Evolutionary conservation across 257 asterid genomes (phyloP).

Genomic region (Mitragyna speciosa): DNA sequence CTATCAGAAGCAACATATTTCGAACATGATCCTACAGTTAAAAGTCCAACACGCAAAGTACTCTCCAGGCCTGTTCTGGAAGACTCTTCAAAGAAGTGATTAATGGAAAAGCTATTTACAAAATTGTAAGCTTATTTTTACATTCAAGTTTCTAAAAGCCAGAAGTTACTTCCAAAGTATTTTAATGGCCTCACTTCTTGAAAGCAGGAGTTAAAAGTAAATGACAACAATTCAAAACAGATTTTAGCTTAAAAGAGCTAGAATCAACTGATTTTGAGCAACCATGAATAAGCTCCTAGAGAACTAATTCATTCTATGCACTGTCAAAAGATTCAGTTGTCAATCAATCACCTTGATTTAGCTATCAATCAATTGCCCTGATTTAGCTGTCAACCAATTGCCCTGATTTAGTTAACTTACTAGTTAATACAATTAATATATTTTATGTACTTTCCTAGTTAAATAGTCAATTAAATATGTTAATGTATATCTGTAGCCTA

Average conservation of each 20-base stretch:
- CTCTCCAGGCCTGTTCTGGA: not conserved
- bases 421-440: too few species aligned
- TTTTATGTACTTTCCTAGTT: too few species aligned
- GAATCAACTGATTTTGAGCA: not conserved
- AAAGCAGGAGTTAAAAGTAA: not conserved
- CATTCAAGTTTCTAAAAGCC: not conserved
- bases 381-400: too few species aligned
- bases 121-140: not conserved
- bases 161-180: not conserved
- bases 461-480: too few species aligned
- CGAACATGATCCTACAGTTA: not conserved
- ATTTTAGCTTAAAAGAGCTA: not conserved
- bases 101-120: not conserved
- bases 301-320: not conserved
- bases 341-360: too few species aligned
- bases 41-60: not conserved
- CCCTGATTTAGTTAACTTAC: too few species aligned
- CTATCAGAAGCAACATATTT: not conserved
- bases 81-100: not conserved
- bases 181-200: not conserved
- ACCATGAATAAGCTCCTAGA: not conserved
- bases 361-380: too few species aligned
- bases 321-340: too few species aligned
- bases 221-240: not conserved
- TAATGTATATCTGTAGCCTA: too few species aligned